Base-by-base conservation (phyloP, 1,284 basidiomycete genomes). In the Vanrija humicola region DNA sequence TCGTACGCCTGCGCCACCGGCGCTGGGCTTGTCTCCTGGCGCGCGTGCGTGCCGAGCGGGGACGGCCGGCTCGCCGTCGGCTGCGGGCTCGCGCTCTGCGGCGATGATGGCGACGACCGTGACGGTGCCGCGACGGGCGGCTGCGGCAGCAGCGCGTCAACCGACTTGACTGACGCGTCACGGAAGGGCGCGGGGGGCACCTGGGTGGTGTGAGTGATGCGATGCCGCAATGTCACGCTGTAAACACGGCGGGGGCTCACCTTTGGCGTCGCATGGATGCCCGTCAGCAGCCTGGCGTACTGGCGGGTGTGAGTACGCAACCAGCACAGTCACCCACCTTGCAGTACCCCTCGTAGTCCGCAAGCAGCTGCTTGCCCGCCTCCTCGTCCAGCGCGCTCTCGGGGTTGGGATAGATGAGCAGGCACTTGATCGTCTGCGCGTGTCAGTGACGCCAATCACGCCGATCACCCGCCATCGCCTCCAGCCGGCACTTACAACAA, bases 321-420 rank as follows among this genome's bases (percentile, higher is more conserved):
- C 8, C 6, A 12, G 5, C 14, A 3, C 5, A 14, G 9, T 1
- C 7, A 54, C 69, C 43, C 44, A 74, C 73, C 64, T 85, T 80
- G 74, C 84, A 90, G 67, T 92, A 95, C 65, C 84, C 87, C 43
- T 87, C 83, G 73, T 93, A 93, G 67, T 92, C 86, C 72, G 95
- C 93, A 48, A 94, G 79, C 47, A 97, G 77, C 54, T 95, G 81
- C 73, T 92, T 93, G 16, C 91, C 91, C 0, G 93, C 91, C 74
- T 95, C 91, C 71, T 96, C 92, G 73, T 97, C 90, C 52, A 98
- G 79, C 0, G 94, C 93, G 15, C 89, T 92, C 74, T 97, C 94
- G 18, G 94, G 90, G 72, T 97, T 97, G 14, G 94, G 94, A 68
- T 91, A 91, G 65, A 98, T 96, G 60, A 98, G 82, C 34, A 98